These are phyloP conservation scores for Dactylellina parvicollis DNA, from an alignment of 2,329 filamentous ascomycete species.

Conservation along the genomic window DNA sequence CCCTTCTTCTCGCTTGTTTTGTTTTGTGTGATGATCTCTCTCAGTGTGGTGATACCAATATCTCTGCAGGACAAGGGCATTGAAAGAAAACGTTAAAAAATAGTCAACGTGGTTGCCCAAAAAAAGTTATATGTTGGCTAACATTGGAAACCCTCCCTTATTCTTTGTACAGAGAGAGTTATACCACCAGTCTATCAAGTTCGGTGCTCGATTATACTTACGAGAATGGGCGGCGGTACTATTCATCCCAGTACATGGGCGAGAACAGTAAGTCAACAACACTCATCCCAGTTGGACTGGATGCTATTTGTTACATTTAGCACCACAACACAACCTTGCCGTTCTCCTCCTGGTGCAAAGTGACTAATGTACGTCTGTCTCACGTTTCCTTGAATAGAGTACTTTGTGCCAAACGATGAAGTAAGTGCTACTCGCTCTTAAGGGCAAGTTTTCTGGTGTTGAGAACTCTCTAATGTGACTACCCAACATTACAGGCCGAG, in stretches of 20 bases:
- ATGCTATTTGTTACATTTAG: conserved; percentile 22
- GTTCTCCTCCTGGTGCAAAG: too few species aligned
- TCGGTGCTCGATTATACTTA: conserved; percentile 31
- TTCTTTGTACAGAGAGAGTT: conserved; percentile 10
- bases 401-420: conserved; percentile 38
- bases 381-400: background rate
- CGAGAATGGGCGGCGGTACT: conserved; percentile 38
- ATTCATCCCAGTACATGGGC: conserved; percentile 7
- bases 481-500: conserved; percentile 3
- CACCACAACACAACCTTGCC: conserved; percentile 13
- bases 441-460: background rate
- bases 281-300: conserved; percentile 26
- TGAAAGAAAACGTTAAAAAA: too few species aligned
- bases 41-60: too few species aligned
- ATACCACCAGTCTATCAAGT: conserved; percentile 29
- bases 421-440: background rate
- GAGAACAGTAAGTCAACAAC: conserved; percentile 31
- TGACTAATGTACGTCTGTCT: background rate
- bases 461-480: background rate
- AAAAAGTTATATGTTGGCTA: background rate
- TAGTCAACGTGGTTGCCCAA: background rate
- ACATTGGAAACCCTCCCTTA: background rate
- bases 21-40: conserved; percentile 4
- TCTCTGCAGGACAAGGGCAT: too few species aligned
- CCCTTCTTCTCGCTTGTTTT: background rate